Conservation (phyloP, 2,329 filamentous ascomycete genomes). For the Cladosporium sp. region DNA sequence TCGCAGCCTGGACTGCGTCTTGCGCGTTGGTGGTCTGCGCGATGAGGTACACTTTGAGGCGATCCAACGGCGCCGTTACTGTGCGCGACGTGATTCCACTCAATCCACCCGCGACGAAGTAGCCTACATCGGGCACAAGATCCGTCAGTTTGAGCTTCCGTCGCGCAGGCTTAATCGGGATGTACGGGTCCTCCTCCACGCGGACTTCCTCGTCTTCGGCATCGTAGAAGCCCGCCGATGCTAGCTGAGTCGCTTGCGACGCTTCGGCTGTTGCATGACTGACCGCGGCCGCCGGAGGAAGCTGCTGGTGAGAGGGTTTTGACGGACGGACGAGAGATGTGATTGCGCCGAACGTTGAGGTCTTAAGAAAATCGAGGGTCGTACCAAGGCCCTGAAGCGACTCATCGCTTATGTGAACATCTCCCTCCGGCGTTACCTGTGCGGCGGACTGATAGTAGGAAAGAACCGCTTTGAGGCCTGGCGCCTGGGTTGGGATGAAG, state of each 20-base stretch:
- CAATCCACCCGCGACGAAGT: conserved; percentile 91
- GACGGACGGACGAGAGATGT: conserved; percentile 41
- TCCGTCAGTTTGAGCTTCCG: conserved; percentile 47
- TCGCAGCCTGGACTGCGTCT: conserved; percentile 59
- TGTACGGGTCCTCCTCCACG: conserved; percentile 26
- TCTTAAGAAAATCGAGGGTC: conserved; percentile 59
- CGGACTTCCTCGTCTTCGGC: conserved; percentile 15
- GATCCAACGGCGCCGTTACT: conserved; percentile 90
- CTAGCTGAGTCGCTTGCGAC: conserved; percentile 5
- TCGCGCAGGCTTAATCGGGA: conserved; percentile 29
- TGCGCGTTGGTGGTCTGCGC: conserved; percentile 68
- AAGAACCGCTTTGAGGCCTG: conserved; percentile 72
- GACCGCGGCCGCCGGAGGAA: conserved; percentile 9
- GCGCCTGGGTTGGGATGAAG: conserved; percentile 67
- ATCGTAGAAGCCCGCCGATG: conserved; percentile 4
- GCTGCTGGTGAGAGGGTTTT: conserved; percentile 5
- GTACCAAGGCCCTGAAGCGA: conserved; percentile 92
- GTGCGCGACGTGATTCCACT: conserved; percentile 93
- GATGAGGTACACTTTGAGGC: conserved; percentile 94
- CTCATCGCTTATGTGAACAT: conserved; percentile 86
- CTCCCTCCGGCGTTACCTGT: conserved; percentile 86
- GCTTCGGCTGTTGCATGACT: conserved; percentile 5
- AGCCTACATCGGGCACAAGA: conserved; percentile 79
- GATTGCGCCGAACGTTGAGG: conserved; percentile 69
- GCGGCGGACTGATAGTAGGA: conserved; percentile 88